A percentile compares a stretch with the other conserved stretches of the same genome.
These are phyloP conservation scores for Microascus cirrosus DNA, from an alignment of 2,329 filamentous ascomycete genomes.

Conservation along the genomic window DNA sequence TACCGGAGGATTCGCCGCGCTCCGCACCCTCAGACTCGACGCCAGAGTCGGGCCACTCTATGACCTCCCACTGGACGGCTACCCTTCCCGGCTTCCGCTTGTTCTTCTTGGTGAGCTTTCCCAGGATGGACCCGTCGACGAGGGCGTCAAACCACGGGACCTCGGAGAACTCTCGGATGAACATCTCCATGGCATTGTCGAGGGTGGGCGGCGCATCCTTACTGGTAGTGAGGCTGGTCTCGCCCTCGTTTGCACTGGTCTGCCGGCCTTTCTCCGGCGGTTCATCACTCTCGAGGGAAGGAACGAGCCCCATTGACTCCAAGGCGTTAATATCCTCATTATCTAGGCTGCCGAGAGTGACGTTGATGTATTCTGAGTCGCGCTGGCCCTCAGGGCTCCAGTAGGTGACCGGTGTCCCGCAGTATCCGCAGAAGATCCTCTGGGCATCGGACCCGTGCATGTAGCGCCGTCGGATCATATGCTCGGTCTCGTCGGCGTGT, in stretches of 20 bases:
- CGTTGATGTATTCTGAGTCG: slow-evolving; percentile 68
- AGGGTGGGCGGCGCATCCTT: slow-evolving; percentile 15
- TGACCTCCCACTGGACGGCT: slow-evolving; percentile 2
- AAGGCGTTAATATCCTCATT: slow-evolving; percentile 61
- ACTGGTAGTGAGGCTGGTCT: slow-evolving; percentile 13
- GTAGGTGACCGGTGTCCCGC: slow-evolving; percentile 73
- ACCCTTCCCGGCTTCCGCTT: neutral
- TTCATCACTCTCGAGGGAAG: slow-evolving; percentile 24
- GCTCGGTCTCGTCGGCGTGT: slow-evolving; percentile 65
- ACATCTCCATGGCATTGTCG: slow-evolving; percentile 6
- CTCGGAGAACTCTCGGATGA: slow-evolving; percentile 17
- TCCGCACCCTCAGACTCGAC: neutral
- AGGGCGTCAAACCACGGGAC: slow-evolving; percentile 69
- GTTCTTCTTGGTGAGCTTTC: neutral
- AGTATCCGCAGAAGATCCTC: slow-evolving; percentile 76
- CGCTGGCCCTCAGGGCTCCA: slow-evolving; percentile 65
- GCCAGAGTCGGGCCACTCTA: neutral
- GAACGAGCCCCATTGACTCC: slow-evolving; percentile 65
- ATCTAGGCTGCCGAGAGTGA: slow-evolving; percentile 69
- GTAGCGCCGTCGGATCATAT: slow-evolving; percentile 56
- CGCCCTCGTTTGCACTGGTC: neutral
- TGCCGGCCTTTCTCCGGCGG: slow-evolving; percentile 8
- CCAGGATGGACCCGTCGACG: slow-evolving; percentile 2
- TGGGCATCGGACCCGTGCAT: slow-evolving; percentile 41
- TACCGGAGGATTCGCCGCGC: neutral